Conservation (phyloP, 345 rosid species). For the Linum usitatissimum region DNA sequence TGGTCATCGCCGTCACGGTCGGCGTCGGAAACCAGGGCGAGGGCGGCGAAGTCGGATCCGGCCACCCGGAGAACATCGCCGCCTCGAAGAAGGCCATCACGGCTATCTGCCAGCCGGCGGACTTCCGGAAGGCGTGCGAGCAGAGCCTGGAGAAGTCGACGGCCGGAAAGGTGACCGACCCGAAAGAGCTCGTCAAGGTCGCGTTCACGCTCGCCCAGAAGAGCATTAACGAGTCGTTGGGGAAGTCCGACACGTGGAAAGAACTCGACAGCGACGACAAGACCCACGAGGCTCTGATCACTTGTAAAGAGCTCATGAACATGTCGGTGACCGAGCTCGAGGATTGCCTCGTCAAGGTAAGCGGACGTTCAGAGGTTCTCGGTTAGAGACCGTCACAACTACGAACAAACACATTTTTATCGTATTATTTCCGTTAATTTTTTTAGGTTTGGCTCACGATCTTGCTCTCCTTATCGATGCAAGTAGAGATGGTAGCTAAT, state of each 20-base stretch:
- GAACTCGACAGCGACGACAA: constrained; percentile 47
- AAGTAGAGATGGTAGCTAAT: no score
- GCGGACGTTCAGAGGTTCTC: background rate
- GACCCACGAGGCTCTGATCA: constrained; percentile 34
- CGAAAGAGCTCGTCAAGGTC: constrained; percentile 39
- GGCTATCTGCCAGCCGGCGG: constrained; percentile 53
- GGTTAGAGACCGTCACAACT: no score
- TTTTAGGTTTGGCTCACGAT: no score
- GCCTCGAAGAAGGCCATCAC: constrained; percentile 49
- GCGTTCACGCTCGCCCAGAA: constrained; percentile 39
- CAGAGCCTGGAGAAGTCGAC: constrained; percentile 23
- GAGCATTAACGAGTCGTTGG: constrained; percentile 27
- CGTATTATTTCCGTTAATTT: no score
- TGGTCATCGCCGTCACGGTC: constrained; percentile 43
- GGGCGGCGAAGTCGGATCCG: background rate
- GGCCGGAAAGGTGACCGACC: constrained; percentile 38
- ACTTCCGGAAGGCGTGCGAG: constrained; percentile 41
- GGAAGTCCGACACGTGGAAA: constrained; percentile 32
- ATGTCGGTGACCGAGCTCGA: constrained; percentile 41
- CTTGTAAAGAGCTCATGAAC: constrained; percentile 54
- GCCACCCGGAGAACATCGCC: constrained; percentile 10
- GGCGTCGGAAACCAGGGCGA: constrained; percentile 16
- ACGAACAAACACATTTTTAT: no score
- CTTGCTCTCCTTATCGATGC: no score
- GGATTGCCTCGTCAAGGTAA: constrained; percentile 29